Percentiles rank a stretch among this genome's conserved stretches.
phyloP scores from a whole-genome alignment of 495 filamentous ascomycete species.

The Penicillium argentinense region DNA sequence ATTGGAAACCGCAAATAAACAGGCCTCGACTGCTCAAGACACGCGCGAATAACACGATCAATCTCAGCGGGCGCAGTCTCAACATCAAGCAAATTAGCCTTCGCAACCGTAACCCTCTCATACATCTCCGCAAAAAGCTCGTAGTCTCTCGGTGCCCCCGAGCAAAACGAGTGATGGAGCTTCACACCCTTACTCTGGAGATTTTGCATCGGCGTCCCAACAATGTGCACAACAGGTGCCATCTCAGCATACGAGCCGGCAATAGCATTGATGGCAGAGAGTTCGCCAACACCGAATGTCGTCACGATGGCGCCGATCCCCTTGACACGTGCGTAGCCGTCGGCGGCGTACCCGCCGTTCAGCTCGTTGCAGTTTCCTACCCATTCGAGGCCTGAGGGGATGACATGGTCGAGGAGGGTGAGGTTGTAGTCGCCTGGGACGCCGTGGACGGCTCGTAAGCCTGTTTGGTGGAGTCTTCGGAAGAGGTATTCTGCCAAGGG shows the following conservation, averaged over 20 bases:
- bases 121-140: slow-evolving; percentile 11
- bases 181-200: background rate
- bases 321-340: slow-evolving; percentile 71
- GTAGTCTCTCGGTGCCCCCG: background rate
- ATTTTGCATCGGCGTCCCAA: slow-evolving; percentile 46
- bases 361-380: slow-evolving; percentile 75
- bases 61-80: slow-evolving; percentile 30
- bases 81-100: slow-evolving; percentile 29
- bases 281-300: slow-evolving; percentile 74
- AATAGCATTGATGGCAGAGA: slow-evolving; percentile 68
- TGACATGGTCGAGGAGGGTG: slow-evolving; percentile 62
- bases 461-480: slow-evolving; percentile 5
- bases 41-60: slow-evolving; percentile 33
- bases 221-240: slow-evolving; percentile 75
- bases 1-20: slow-evolving; percentile 40
- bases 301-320: slow-evolving; percentile 70
- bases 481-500: slow-evolving; percentile 14
- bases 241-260: slow-evolving; percentile 69
- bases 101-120: slow-evolving; percentile 33
- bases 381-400: slow-evolving; percentile 60
- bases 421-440: slow-evolving; percentile 68
- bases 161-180: slow-evolving; percentile 11
- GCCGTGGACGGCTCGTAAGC: slow-evolving; percentile 5
- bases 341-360: slow-evolving; percentile 75
- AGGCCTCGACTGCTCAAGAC: slow-evolving; percentile 33